A percentile compares a stretch with the other conserved stretches of the same genome.
These are phyloP conservation scores for Penicillium sp. DNA, from an alignment of 2,329 filamentous ascomycete genomes.

Conservation along the genomic window DNA sequence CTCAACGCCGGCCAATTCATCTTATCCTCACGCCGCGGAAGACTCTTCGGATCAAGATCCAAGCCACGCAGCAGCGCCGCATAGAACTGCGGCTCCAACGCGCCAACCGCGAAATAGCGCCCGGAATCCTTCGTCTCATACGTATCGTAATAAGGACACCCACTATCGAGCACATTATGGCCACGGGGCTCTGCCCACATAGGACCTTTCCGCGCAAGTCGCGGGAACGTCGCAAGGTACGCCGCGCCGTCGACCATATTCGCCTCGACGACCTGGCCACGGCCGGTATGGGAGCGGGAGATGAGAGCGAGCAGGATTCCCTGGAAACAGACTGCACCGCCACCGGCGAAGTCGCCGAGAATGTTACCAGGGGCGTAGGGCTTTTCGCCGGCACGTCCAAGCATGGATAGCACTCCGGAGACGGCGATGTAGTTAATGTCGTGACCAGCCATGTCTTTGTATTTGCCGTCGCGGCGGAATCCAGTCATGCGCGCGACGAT, in stretches of 20 bases:
- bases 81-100: conserved; percentile 87
- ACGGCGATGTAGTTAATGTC: conserved; percentile 97
- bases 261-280: conserved; percentile 85
- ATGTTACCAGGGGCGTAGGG: conserved; percentile 82
- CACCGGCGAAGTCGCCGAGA: conserved; percentile 86
- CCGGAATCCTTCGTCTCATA: conserved; percentile 77
- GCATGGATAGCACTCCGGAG: conserved; percentile 71
- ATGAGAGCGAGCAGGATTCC: conserved; percentile 80
- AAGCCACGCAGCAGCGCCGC: conserved; percentile 65
- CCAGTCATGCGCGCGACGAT: conserved; percentile 86
- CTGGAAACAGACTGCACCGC: conserved; percentile 76
- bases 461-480: conserved; percentile 82
- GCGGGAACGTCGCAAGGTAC: conserved; percentile 75
- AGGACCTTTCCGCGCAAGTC: conserved; percentile 63
- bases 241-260: conserved; percentile 93
- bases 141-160: conserved; percentile 83
- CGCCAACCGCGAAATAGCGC: conserved; percentile 81
- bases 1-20: conserved; percentile 67
- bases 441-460: conserved; percentile 84
- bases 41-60: conserved; percentile 51
- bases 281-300: conserved; percentile 61
- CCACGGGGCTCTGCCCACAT: conserved; percentile 66
- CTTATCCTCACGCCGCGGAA: conserved; percentile 57
- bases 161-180: conserved; percentile 76
- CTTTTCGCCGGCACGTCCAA: conserved; percentile 67